Evolutionary conservation across 768 basidiomycete species (phyloP).

Genomic region (Fibroporia radiculosa): DNA sequence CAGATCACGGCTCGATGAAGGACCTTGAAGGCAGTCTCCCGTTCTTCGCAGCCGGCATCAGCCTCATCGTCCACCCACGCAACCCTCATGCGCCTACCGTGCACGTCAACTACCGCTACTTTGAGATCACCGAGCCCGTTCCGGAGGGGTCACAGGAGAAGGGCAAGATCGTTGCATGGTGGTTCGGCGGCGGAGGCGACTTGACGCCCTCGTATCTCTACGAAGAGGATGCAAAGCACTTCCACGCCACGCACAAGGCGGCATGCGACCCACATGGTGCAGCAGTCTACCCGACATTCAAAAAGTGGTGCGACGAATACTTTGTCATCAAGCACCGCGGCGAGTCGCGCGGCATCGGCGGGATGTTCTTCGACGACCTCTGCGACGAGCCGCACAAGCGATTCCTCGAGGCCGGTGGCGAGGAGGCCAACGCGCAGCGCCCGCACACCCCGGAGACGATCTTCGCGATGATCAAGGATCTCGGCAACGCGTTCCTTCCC

Average conservation of each 20-base stretch:
- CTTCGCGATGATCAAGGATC: slow-evolving; percentile 63
- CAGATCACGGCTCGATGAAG: slow-evolving; percentile 77
- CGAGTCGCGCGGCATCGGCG: slow-evolving; percentile 87
- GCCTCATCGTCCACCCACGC: slow-evolving; percentile 87
- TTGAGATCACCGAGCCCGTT: slow-evolving; percentile 67
- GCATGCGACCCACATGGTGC: slow-evolving; percentile 71
- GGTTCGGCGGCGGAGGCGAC: slow-evolving; percentile 97
- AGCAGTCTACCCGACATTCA: slow-evolving; percentile 70
- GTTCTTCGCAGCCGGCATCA: slow-evolving; percentile 90
- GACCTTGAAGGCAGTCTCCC: slow-evolving; percentile 61
- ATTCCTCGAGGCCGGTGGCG: slow-evolving; percentile 30
- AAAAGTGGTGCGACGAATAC: slow-evolving; percentile 97
- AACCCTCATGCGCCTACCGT: slow-evolving; percentile 93
- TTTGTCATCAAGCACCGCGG: slow-evolving; percentile 85
- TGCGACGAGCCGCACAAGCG: slow-evolving; percentile 56
- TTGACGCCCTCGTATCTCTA: slow-evolving; percentile 91
- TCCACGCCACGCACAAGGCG: slow-evolving; percentile 69
- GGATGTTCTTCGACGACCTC: slow-evolving; percentile 96
- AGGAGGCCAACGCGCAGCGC: slow-evolving; percentile 26
- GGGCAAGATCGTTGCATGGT: slow-evolving; percentile 77
- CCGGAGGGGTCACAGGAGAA: slow-evolving; percentile 18
- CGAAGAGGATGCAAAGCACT: slow-evolving; percentile 79
- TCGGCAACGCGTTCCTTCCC: slow-evolving; percentile 79
- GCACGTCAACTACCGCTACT: slow-evolving; percentile 96
- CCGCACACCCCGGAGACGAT: slow-evolving; percentile 60